Base-by-base conservation (phyloP, 768 basidiomycete species). In the Termitomyces sp. region DNA sequence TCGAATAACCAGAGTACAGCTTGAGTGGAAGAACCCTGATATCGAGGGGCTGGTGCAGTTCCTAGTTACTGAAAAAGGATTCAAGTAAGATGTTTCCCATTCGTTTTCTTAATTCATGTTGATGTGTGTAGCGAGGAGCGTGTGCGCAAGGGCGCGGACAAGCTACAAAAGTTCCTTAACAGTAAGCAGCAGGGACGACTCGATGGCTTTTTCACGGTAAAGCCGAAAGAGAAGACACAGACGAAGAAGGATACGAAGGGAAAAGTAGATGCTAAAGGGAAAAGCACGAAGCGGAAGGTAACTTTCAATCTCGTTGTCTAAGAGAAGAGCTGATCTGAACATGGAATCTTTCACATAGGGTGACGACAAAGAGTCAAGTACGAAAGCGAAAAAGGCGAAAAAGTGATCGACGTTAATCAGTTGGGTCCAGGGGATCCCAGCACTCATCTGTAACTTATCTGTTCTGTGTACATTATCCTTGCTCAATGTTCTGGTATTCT, bases 141-240 rank as follows among this genome's bases (percentile, higher is more conserved):
- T 22, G 93, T 99, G 3, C 86, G 96, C 32, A 95, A 91, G 70
- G 95, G 95, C 26, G 95, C 92, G 4, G 94, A 97, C 46, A 97
- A 98, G 69, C 82, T 99, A 43, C 78, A 85, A 47, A 97, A 95
- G 66, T 89, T 84, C 71, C 76, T 98, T 50, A 87, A 84, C 53
- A 84, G 87, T 34, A 98, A 98, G 68, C 97, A 98, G 66, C 97
- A 99, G 73, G 95, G 97, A 9, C 87, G 97, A 10, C 79, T 99
- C 14, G 97, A 98, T 66, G 89, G 94, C 0, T 99, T 99, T 75
- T 99, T 99, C 74, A 84, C 87, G 1, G 84, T 86, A 12, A 86
- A 89, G 66, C 75, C 83, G 5, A 82, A 84, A 55, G 81, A 84
- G 42, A 82, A 78, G 40, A 67, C 69, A 37, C 65, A 68, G 14